These are phyloP conservation scores for Elongisporangium undulatum DNA, from an alignment of 352 stramenopile genomes.

Conservation along the genomic window DNA sequence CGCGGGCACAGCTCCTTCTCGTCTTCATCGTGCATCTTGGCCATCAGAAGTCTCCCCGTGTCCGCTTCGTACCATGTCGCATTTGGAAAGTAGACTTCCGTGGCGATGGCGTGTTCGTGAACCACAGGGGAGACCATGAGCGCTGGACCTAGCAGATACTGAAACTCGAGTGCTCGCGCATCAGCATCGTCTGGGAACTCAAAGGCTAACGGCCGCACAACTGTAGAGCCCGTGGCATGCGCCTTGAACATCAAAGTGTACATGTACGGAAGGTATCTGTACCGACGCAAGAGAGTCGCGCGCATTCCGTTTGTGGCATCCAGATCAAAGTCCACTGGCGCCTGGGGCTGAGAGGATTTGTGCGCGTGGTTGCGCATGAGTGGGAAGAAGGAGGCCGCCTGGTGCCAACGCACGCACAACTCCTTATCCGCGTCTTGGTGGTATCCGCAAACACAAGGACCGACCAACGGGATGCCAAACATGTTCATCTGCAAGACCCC, in stretches of 20 bases:
- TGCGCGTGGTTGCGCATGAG: constrained; percentile 75
- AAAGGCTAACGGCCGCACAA: constrained; percentile 53
- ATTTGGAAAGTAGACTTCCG: constrained; percentile 59
- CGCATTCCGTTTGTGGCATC: constrained; percentile 63
- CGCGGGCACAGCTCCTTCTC: constrained; percentile 4
- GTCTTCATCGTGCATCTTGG: background rate
- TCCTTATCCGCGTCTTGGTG: constrained; percentile 41
- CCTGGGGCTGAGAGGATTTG: constrained; percentile 28
- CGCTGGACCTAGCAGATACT: constrained; percentile 68
- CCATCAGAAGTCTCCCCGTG: constrained; percentile 33
- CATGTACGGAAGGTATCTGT: constrained; percentile 78
- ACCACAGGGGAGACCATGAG: constrained; percentile 82
- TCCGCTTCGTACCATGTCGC: constrained; percentile 64
- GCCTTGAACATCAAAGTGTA: constrained; percentile 80
- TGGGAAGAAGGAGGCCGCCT: constrained; percentile 73
- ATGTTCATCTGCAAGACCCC: constrained; percentile 75
- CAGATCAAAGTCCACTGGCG: constrained; percentile 63
- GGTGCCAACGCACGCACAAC: constrained; percentile 80
- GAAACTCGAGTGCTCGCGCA: constrained; percentile 37
- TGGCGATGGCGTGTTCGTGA: constrained; percentile 49
- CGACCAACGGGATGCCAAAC: constrained; percentile 64
- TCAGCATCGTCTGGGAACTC: constrained; percentile 56
- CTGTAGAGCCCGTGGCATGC: constrained; percentile 29
- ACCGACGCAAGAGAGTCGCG: constrained; percentile 52
- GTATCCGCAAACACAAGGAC: constrained; percentile 64